phyloP scores from a whole-genome alignment of 257 asterid species.

The Nicotiana knightiana region DNA sequence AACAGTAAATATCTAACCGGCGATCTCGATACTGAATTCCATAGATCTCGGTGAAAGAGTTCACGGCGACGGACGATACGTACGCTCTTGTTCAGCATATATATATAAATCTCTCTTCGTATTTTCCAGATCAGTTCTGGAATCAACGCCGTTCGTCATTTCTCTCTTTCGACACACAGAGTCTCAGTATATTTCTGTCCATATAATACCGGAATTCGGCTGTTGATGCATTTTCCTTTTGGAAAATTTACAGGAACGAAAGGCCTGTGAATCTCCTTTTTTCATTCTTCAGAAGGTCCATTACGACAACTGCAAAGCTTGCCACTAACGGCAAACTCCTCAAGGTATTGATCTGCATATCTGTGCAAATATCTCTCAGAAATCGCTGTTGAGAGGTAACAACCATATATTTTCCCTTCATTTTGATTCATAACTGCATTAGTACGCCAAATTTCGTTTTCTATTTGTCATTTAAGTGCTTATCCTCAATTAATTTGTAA shows the following conservation, averaged over 20 bases:
- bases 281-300: not conserved
- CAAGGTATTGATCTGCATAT: not conserved
- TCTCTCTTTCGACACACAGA: not conserved
- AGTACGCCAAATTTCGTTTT: too few species aligned
- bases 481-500: not conserved
- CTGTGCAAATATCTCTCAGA: not conserved
- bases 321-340: not conserved
- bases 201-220: not conserved
- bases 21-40: not conserved
- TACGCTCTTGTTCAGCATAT: too few species aligned
- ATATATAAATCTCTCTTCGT: not conserved
- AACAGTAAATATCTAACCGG: not conserved
- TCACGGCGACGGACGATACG: not conserved
- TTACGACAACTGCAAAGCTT: not conserved
- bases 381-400: not conserved
- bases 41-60: not conserved
- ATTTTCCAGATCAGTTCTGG: not conserved
- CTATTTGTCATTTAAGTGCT: not conserved
- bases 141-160: not conserved
- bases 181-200: not conserved
- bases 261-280: not conserved
- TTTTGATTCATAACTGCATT: too few species aligned
- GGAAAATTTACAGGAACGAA: not conserved
- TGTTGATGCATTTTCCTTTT: not conserved
- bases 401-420: not conserved